Evolutionary conservation across 441 rosid genomes (phyloP).

Genomic region (Croton laevigatus): DNA sequence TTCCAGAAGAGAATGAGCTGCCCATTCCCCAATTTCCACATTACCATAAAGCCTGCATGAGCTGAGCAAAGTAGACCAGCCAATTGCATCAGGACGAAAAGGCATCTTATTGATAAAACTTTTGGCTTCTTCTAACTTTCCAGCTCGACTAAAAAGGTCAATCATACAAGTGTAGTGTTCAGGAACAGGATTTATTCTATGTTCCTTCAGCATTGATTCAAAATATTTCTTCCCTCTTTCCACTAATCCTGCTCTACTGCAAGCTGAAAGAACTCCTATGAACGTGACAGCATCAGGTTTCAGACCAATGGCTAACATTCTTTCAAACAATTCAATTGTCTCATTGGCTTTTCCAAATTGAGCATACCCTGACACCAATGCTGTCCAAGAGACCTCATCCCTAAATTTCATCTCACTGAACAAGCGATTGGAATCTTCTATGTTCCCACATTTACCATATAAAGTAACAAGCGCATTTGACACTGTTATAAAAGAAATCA

Average conservation of each 20-base stretch:
- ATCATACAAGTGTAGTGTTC: slow-evolving; percentile 95
- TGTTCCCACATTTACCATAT: slow-evolving; percentile 85
- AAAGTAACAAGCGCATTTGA: slow-evolving; percentile 84
- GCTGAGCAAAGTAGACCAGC: slow-evolving; percentile 88
- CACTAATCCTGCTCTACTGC: slow-evolving; percentile 92
- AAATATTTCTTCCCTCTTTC: slow-evolving; percentile 73
- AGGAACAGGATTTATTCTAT: slow-evolving; percentile 51
- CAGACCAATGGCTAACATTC: slow-evolving; percentile 59
- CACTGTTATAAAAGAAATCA: slow-evolving; percentile 59
- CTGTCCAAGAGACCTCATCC: slow-evolving; percentile 96
- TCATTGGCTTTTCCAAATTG: slow-evolving; percentile 79
- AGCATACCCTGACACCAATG: slow-evolving; percentile 80
- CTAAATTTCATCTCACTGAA: slow-evolving; percentile 67
- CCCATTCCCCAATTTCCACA: slow-evolving; percentile 76
- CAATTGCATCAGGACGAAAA: slow-evolving; percentile 67
- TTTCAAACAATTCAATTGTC: slow-evolving; percentile 68
- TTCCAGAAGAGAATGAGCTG: slow-evolving; percentile 74
- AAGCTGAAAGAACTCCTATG: slow-evolving; percentile 85
- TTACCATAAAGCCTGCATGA: slow-evolving; percentile 70
- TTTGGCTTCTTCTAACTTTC: slow-evolving; percentile 81
- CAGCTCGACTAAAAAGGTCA: slow-evolving; percentile 89
- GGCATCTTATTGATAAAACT: slow-evolving; percentile 71
- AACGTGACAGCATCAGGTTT: slow-evolving; percentile 91
- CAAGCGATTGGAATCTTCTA: slow-evolving; percentile 54
- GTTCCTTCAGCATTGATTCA: slow-evolving; percentile 57